Conservation (phyloP, 495 filamentous ascomycete species). For the Hypoxylon cercidicola region DNA sequence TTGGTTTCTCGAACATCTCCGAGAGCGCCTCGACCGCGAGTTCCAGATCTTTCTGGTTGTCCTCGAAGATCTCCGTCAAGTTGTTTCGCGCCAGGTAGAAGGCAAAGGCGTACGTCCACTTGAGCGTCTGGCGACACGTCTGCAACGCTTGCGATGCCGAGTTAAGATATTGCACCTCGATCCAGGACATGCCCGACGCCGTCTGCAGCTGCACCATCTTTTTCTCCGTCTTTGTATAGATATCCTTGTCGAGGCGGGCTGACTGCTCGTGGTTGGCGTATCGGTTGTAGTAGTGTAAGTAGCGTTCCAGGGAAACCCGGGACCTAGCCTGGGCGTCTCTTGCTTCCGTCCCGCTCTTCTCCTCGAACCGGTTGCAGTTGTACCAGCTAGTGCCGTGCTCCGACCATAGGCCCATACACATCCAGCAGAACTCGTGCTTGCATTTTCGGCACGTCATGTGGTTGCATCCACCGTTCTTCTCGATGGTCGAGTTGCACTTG, state of each 20-base stretch:
- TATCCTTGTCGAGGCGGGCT: constrained; percentile 94
- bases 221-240: constrained; percentile 95
- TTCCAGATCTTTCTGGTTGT: constrained; percentile 98
- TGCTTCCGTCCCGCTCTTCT: constrained; percentile 91
- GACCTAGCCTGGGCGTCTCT: constrained; percentile 91
- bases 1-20: constrained; percentile 97
- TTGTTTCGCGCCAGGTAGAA: constrained; percentile 97
- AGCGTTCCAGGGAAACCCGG: constrained; percentile 87
- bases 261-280: constrained; percentile 99
- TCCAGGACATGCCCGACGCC: constrained; percentile 96
- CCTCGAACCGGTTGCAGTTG: constrained; percentile 97
- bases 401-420: constrained; percentile 99
- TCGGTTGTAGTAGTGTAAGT: constrained; percentile 97
- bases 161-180: constrained; percentile 96
- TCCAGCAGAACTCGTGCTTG: constrained; percentile 99
- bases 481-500: constrained; percentile 93
- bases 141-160: constrained; percentile 93
- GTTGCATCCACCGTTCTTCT: constrained; percentile 99
- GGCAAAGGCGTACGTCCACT: constrained; percentile 99
- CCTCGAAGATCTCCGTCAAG: constrained; percentile 95
- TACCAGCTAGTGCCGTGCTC: constrained; percentile 99
- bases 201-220: constrained; percentile 97
- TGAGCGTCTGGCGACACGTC: constrained; percentile 94
- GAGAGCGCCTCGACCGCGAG: constrained; percentile 94
- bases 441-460: constrained; percentile 99